Evolutionary conservation across 495 filamentous ascomycete genomes (phyloP), one percentile per base, ranked within the genome.

Genomic region (Jackrogersella minutella): DNA sequence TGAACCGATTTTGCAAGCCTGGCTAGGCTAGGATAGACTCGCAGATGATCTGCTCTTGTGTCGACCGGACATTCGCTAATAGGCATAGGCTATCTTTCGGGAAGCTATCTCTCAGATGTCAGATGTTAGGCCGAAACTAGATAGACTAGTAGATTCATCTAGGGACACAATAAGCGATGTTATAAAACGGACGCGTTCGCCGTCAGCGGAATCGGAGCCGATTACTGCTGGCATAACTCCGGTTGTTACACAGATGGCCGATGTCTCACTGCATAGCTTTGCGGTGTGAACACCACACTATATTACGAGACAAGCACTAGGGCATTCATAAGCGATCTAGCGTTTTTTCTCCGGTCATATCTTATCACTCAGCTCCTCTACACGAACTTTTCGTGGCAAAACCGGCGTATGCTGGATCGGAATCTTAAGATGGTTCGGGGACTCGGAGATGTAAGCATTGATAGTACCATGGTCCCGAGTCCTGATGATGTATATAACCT

Each of bases 171-270:
- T n/a, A n/a, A n/a, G n/a, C n/a, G 58, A 30, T 30, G 11, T 30
- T 21, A 13, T 47, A 58, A 43, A 39, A 54, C 40, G 21, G 39
- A 31, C 5, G 57, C n/a, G 19, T 46, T 17, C 40, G 34, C 55
- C n/a, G 24, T 21, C 30, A 64, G 66, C 66, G 66, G 49, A 36
- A 69, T 69, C 66, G 66, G 66, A 58, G 66, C 28, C 58, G 65
- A 58, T 58, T 54, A 54, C 47, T 59, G 14, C 44, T 41, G 46
- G 37, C 28, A 44, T 16, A 19, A 41, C 30, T 30, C 59, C 36
- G 33, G 0, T 30, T 17, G 65, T 59, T 59, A 59, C 58, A 58
- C 64, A 10, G 30, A 22, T 41, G 33, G n/a, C 30, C 40, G 40
- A 14, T 55, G 53, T 40, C 11, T 31, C 58, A 40, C 49, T 50